phyloP scores from a whole-genome alignment of 129 eudicot species.

The Chrysanthemum lavandulifolium region DNA sequence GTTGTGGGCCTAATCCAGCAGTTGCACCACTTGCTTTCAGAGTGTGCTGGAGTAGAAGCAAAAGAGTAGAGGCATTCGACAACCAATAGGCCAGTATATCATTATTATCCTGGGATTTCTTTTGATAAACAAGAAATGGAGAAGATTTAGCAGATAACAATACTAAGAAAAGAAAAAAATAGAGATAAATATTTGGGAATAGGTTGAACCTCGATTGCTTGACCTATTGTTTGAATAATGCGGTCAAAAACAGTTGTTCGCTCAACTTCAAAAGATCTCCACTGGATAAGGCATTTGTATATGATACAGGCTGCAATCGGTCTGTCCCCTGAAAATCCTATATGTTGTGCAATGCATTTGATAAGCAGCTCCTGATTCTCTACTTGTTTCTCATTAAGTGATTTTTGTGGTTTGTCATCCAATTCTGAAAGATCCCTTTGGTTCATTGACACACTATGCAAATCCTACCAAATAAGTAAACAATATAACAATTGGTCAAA shows the following conservation, averaged over 20 bases:
- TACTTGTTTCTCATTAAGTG: constrained; percentile 91
- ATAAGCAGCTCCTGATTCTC: constrained; percentile 88
- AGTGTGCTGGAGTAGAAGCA: constrained; percentile 87
- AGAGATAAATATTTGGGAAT: constrained; percentile 5
- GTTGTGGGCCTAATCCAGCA: constrained; percentile 72
- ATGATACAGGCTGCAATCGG: constrained; percentile 92
- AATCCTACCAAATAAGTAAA: constrained; percentile 48
- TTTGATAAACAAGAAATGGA: constrained; percentile 16
- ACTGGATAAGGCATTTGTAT: constrained; percentile 87
- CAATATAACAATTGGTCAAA: constrained; percentile 4
- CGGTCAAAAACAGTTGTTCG: constrained; percentile 83
- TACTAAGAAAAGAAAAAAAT: neutral
- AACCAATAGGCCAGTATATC: constrained; percentile 90
- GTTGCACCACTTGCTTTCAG: constrained; percentile 87
- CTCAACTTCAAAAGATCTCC: constrained; percentile 99
- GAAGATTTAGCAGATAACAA: constrained; percentile 7
- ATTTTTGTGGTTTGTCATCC: constrained; percentile 91
- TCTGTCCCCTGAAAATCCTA: constrained; percentile 78
- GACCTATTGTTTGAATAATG: constrained; percentile 90
- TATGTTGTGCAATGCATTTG: constrained; percentile 65
- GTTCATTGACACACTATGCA: constrained; percentile 69
- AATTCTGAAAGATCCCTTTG: constrained; percentile 57
- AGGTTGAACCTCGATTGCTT: constrained; percentile 79
- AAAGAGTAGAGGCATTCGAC: constrained; percentile 91
- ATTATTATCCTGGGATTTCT: constrained; percentile 87